Conservation (phyloP, 2,329 filamentous ascomycete species). For the Ceratocystis variospora region DNA sequence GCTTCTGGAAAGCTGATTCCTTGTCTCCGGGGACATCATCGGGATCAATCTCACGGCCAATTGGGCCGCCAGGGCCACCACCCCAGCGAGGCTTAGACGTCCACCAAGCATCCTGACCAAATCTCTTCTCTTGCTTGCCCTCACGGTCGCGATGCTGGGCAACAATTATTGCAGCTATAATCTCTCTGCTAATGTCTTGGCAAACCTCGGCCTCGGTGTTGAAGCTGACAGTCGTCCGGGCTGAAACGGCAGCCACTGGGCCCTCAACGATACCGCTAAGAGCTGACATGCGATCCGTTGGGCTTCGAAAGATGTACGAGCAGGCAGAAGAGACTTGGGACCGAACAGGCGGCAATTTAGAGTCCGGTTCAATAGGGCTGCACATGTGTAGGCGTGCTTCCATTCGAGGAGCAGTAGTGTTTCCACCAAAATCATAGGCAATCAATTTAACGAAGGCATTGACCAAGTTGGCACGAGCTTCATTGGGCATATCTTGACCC, state of each 20-base stretch:
- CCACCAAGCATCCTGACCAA: conserved; percentile 50
- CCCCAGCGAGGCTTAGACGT: conserved; percentile 47
- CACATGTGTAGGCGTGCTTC: conserved; percentile 47
- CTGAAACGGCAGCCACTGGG: conserved; percentile 46
- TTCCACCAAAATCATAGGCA: conserved; percentile 53
- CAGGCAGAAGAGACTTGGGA: conserved; percentile 47
- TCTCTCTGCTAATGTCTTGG: conserved; percentile 47
- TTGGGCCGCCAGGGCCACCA: conserved; percentile 47
- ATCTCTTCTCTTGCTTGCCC: conserved; percentile 40
- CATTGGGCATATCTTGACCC: conserved; percentile 44
- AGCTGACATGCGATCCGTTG: conserved; percentile 45
- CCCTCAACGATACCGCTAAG: conserved; percentile 47
- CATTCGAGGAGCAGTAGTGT: conserved; percentile 39
- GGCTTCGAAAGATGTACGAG: conserved; percentile 47
- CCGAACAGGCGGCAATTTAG: conserved; percentile 26
- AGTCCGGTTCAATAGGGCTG: conserved; percentile 25
- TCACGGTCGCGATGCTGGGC: conserved; percentile 50
- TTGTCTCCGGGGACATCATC: conserved; percentile 35
- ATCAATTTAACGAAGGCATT: conserved; percentile 50
- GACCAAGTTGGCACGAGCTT: conserved; percentile 43
- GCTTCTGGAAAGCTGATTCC: conserved; percentile 27
- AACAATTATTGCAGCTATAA: conserved; percentile 46
- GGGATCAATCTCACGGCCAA: conserved; percentile 45
- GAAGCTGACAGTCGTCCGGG: conserved; percentile 43
- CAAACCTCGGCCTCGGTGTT: conserved; percentile 41